Evolutionary conservation across 306 rosid species (phyloP), one percentile per base, ranked within the genome.

Genomic region (Glycine soja): DNA sequence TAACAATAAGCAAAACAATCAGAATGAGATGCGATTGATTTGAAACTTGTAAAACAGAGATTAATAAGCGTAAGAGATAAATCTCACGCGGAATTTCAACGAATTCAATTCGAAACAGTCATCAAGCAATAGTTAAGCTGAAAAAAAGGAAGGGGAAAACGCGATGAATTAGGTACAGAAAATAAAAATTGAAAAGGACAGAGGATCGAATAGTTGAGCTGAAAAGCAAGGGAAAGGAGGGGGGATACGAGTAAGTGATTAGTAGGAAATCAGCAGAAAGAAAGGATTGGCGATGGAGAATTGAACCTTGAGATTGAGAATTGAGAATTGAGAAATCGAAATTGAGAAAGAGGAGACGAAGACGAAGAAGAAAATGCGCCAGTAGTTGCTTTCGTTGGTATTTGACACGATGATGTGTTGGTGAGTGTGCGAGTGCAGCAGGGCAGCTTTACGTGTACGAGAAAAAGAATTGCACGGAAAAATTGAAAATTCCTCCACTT

Each of bases 361-460:
- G 86, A 71, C 66, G 80, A 51, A 73, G 88, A 4, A 52, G 78
- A 46, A 48, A 57, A 19, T 68, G 77, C 10, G 81, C 3, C 71
- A 0, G 30, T 18, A 74, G 80, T 65, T 74, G 62, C 43, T 80
- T 50, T 74, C 51, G 57, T 54, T 53, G 65, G 45, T 74, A 70
- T 78, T 56, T 53, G 64, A 36, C 62, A 40, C 16, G 67, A 72
- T 36, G 68, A 14, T 71, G 58, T 79, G 63, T 40, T 66, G 30
- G 30, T 52, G 69, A 8, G 80, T 8, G 77, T 47, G 54, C 32
- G 30, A 24, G 30, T 24, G 30, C 30, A 15, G 16, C 24, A 42
- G 85, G 61, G 76, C 69, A 54, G 54, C 82, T 78, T 84, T 84
- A 72, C 87, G 87, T 79, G 86, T 64, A 51, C 72, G 83, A 80